Evolutionary conservation across 441 rosid genomes (phyloP).

Genomic region (Croton setiger): DNA sequence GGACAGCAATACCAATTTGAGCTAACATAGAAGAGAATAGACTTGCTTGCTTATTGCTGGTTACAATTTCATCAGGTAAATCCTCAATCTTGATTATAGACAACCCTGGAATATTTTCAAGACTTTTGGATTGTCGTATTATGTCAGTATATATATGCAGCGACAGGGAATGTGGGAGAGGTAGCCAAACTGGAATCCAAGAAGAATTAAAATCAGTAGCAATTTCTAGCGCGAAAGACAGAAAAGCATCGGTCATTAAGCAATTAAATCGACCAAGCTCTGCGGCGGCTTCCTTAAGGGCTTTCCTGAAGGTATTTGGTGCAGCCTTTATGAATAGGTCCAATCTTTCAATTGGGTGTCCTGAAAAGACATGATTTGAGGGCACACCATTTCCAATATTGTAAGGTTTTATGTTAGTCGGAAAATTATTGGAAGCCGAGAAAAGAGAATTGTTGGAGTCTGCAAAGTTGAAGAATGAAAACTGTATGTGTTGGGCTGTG

Average conservation of each 20-base stretch:
- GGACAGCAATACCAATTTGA: constrained; percentile 20
- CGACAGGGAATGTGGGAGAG: constrained; percentile 37
- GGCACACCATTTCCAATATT: constrained; percentile 22
- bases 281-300: constrained; percentile 18
- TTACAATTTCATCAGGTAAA: constrained; percentile 32
- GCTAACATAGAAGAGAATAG: constrained; percentile 24
- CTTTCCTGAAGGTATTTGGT: constrained; percentile 20
- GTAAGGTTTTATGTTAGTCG: constrained; percentile 26
- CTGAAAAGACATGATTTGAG: background rate
- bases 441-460: background rate
- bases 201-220: constrained; percentile 32
- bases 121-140: constrained; percentile 10
- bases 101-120: constrained; percentile 28
- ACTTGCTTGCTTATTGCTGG: constrained; percentile 11
- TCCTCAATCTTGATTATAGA: constrained; percentile 23
- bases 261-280: constrained; percentile 28
- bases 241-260: constrained; percentile 38
- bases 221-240: constrained; percentile 40
- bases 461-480: background rate
- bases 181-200: constrained; percentile 51
- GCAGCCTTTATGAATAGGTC: constrained; percentile 26
- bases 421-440: constrained; percentile 8
- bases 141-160: constrained; percentile 41
- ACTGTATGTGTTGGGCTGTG: background rate
- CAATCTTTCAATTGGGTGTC: constrained; percentile 25